Percentiles rank a stretch among this genome's conserved stretches.
Conservation (phyloP, 305 asterid species). For the Solanum hybrid region DNA sequence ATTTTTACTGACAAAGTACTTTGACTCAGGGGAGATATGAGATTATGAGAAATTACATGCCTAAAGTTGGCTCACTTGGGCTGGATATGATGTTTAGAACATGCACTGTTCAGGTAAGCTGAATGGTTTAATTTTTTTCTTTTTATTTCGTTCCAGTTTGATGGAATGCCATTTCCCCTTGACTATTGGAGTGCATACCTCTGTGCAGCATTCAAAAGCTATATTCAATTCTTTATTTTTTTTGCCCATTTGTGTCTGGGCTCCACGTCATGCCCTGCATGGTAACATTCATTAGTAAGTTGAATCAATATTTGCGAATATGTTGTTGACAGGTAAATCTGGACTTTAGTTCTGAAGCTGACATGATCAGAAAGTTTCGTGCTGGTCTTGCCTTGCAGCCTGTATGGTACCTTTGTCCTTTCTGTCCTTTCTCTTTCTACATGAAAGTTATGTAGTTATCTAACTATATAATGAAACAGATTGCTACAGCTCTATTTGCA, state of each 20-base stretch:
- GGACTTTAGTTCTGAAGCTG: conserved; percentile 82
- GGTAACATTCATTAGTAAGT: not conserved
- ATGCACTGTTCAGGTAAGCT: conserved; percentile 84
- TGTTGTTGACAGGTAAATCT: conserved; percentile 64
- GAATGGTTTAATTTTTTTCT: not conserved
- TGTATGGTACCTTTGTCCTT: conserved; percentile 29
- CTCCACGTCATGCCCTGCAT: not conserved
- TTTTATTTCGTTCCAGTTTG: not conserved
- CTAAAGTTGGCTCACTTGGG: conserved; percentile 91
- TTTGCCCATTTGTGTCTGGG: too few relatives aligned
- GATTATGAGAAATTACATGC: conserved; percentile 89
- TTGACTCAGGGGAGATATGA: conserved; percentile 82
- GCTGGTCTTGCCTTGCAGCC: conserved; percentile 62
- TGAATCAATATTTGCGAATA: not conserved
- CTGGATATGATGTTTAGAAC: conserved; percentile 95
- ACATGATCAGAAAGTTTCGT: conserved; percentile 56
- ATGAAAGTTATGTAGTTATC: not conserved
- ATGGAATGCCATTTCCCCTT: not conserved
- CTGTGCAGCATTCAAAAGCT: not conserved
- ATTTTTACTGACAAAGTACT: conserved; percentile 23
- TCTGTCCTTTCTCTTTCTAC: conserved; percentile 7
- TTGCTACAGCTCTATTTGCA: conserved; percentile 92
- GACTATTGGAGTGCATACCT: not conserved
- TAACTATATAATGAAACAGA: conserved; percentile 38
- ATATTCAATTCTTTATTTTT: not conserved